A percentile compares a stretch with the other conserved stretches of the same genome.
These are phyloP conservation scores for Allium sativum DNA, from an alignment of 106 monocot genomes.

Conservation along the genomic window DNA sequence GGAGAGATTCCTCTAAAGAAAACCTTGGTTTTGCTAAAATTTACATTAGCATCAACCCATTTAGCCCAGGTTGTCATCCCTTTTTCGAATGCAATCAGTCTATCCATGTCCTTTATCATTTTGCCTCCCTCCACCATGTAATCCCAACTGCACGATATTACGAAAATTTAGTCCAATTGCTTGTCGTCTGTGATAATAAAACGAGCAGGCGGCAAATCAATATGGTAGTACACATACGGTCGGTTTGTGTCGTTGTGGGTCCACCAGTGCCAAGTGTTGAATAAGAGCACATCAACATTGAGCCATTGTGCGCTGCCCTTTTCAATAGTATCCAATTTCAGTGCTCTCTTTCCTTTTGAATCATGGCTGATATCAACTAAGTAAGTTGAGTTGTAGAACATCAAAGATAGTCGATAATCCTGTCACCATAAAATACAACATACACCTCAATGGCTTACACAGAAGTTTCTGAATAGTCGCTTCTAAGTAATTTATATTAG, in stretches of 20 bases:
- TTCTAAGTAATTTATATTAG: not conserved
- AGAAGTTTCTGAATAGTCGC: not conserved
- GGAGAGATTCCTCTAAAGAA: conserved; percentile 92
- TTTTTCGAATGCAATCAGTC: conserved; percentile 65
- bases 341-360: conserved; percentile 23
- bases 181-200: no score
- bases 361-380: conserved; percentile 44
- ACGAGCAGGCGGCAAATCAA: no score
- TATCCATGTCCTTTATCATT: conserved; percentile 56
- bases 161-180: not conserved
- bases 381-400: conserved; percentile 43
- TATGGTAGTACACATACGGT: conserved; percentile 28
- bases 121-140: conserved; percentile 48
- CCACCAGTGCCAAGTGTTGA: conserved; percentile 88
- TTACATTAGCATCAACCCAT: conserved; percentile 72
- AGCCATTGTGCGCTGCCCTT: conserved; percentile 30
- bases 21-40: conserved; percentile 48
- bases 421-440: conserved; percentile 7
- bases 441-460: no score
- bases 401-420: conserved; percentile 48
- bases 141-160: conserved; percentile 41
- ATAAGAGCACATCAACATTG: conserved; percentile 31
- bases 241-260: conserved; percentile 42
- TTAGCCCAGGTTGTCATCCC: conserved; percentile 75
- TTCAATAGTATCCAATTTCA: conserved; percentile 44